Evolutionary conservation across 257 asterid species (phyloP), one percentile per base, ranked within the genome.

Genomic region (Cordia subcordata): DNA sequence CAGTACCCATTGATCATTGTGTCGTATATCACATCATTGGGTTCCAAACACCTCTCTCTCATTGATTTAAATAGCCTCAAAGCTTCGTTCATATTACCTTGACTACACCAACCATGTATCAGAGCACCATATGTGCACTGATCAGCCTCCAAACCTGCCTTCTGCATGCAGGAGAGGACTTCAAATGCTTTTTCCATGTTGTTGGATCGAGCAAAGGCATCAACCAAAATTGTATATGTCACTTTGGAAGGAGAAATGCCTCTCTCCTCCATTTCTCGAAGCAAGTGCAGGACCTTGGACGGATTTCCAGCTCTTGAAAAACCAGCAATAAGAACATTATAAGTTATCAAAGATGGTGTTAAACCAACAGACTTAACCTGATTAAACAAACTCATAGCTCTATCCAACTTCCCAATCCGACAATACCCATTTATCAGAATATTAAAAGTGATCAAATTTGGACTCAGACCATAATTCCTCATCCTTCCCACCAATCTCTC

Each of bases 71-170:
- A 83, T 62, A 88, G 57, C 61, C 78, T 85, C 13, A 78, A 79
- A 60, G 92, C 92, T 69, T 88, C 90, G 74, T 73, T 85, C 95
- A 88, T 81, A 58, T 88, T 79, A 53, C 86, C 86, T 68, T 79
- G 81, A 58, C 55, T 72, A 47, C 92, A 81, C 90, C 83, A 88
- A 37, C 95, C 95, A 13, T 79, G 77, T 66, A 82, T 82, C 79
- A 86, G 64, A 39, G 66, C 94, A 37, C 95, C 84, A 22, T 82
- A 89, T 27, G 90, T 86, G 58, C 79, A 78, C 65, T 73, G 78
- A 73, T 88, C 95, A 13, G 81, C 74, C 18, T 21, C 70, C 69
- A 77, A 65, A 61, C 74, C 58, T 17, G 80, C 71, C 54, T 75
- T 74, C 66, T 78, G 70, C 93, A 88, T 85, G 62, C 64, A 27